A percentile compares a stretch with the other conserved stretches of the same genome.
Conservation (phyloP, 148 eudicot species). For the Selenicereus undatus region DNA sequence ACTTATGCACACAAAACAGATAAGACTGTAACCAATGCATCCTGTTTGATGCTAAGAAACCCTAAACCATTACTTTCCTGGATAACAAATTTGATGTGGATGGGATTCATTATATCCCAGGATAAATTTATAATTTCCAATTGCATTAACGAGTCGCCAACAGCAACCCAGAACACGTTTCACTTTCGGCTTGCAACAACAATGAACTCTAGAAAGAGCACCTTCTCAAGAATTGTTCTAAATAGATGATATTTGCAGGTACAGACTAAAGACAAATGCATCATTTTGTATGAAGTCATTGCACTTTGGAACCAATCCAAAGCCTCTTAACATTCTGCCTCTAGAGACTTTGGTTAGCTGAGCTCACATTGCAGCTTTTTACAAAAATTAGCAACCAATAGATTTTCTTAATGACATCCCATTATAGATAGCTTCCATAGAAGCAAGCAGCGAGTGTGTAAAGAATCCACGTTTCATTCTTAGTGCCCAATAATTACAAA, state of each 20-base stretch:
- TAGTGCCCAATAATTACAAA: neutral
- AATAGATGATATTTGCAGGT: neutral
- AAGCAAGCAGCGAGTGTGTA: no score
- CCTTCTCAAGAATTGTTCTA: neutral
- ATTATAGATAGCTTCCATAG: neutral
- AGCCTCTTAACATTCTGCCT: neutral
- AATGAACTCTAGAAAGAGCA: neutral
- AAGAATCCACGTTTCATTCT: neutral
- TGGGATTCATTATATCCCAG: no score
- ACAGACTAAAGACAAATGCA: neutral
- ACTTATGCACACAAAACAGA: neutral
- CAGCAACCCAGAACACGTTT: neutral
- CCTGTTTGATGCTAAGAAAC: neutral
- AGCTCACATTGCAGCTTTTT: neutral
- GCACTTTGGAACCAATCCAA: no score
- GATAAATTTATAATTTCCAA: neutral
- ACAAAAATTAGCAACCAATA: neutral
- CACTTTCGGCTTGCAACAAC: neutral
- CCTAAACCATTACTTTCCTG: no score
- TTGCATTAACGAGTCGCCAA: neutral
- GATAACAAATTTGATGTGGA: no score
- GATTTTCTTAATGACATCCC: neutral
- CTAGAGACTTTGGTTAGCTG: neutral
- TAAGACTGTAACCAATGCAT: neutral
- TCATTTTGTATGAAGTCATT: neutral